phyloP scores from a whole-genome alignment of 2,329 filamentous ascomycete species.

The Lasiodiplodia theobromae region DNA sequence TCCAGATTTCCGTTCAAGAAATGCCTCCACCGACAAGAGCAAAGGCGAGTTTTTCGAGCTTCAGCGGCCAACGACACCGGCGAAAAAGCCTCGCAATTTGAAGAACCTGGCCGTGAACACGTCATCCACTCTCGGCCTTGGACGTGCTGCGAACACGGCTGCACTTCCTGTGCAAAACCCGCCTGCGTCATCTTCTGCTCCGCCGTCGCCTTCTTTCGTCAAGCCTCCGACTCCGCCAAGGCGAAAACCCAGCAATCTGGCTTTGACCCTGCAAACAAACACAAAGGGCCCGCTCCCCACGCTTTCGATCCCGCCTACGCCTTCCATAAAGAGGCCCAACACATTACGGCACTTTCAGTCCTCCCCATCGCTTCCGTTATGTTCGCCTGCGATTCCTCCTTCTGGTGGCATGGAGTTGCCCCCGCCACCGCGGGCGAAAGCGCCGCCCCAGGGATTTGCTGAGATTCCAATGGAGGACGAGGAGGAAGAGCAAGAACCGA shows the following conservation, averaged over 20 bases:
- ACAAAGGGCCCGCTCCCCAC: constrained; percentile 65
- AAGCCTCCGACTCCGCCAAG: constrained; percentile 75
- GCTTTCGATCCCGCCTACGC: constrained; percentile 66
- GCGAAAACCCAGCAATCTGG: constrained; percentile 78
- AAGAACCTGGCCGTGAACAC: constrained; percentile 84
- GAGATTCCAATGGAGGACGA: constrained; percentile 77
- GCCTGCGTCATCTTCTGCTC: constrained; percentile 61
- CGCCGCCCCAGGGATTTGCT: constrained; percentile 46
- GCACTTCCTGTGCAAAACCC: constrained; percentile 59
- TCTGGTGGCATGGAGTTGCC: constrained; percentile 61
- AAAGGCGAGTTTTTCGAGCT: constrained; percentile 58
- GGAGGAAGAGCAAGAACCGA: constrained; percentile 61
- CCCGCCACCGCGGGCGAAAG: constrained; percentile 43
- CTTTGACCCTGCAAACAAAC: constrained; percentile 73
- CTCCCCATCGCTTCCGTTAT: constrained; percentile 65
- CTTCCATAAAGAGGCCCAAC: constrained; percentile 58
- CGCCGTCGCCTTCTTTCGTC: constrained; percentile 78
- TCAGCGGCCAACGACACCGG: constrained; percentile 58
- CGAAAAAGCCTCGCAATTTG: constrained; percentile 78
- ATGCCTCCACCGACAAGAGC: constrained; percentile 39
- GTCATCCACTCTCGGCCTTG: constrained; percentile 54
- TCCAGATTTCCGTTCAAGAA: constrained; percentile 57
- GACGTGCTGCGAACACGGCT: constrained; percentile 58
- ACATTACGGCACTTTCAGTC: constrained; percentile 67
- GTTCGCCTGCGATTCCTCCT: constrained; percentile 59